Evolutionary conservation across 1,284 basidiomycete species (phyloP), one percentile per base, ranked within the genome.

Genomic region (Rhodofomes roseus): DNA sequence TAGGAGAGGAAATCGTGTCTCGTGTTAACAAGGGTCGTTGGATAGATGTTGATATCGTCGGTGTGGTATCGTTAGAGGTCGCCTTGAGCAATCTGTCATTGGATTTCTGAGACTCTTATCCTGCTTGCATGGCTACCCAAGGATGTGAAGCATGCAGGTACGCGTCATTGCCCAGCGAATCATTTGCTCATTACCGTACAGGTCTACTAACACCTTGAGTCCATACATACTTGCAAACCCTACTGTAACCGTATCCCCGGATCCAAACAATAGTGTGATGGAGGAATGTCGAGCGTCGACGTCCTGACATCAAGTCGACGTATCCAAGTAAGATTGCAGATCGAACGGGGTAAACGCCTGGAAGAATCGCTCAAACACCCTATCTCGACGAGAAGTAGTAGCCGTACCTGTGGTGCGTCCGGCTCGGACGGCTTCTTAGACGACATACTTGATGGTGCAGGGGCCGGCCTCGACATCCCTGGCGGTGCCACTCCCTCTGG

Each of bases 1-100:
- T 85, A 22, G 73, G 79, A 6, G 64, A 67, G 40, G 74, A 71
- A 20, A 70, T 83, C 39, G 58, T 79, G 23, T 62, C 61, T 31
- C 79, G 72, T 57, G 67, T 90, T 48, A 89, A 89, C 63, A 73
- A 75, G 65, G 79, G 80, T 0, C 79, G 85, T 63, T 88, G 86
- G 86, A 80, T 81, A 59, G 85, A 87, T 65, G 77, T 90, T 29
- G 71, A 72, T 46, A 68, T 89, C 60, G 68, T 86, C 59, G 73
- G 72, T 57, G 76, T 76, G 54, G 60, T 55, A 14, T 56, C 23
- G 20, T 2, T 57, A 27, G 43, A 57, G 14, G 14, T 39, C n/a
- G 55, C 46, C 18, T 46, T 56, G 54, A 31, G 54, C 54, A 56
- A 46, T 34, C 41, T 56, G 14, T 23, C 29, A 8, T 23, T 56